A percentile compares a stretch with the other conserved stretches of the same genome.
phyloP scores from a whole-genome alignment of 768 basidiomycete genomes.

The Hygrocybe coccinea region DNA sequence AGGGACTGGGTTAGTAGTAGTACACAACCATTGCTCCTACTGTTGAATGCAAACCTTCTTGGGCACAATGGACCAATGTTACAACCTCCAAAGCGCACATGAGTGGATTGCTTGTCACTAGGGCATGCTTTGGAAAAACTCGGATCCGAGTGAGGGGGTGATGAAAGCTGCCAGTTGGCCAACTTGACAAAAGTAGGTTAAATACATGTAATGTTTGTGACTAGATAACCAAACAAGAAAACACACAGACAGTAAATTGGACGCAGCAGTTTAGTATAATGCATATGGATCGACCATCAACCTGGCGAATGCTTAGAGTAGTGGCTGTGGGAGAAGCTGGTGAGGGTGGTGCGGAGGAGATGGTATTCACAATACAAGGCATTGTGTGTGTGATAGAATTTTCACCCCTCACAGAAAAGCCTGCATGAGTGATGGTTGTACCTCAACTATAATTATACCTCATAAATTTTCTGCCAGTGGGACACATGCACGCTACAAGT shows the following conservation, averaged over 20 bases:
- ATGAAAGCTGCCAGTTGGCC: background rate
- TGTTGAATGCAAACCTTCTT: too few species aligned
- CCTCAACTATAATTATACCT: too few species aligned
- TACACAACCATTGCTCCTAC: too few species aligned
- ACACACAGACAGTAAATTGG: background rate
- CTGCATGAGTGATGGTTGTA: too few species aligned
- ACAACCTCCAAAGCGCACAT: background rate
- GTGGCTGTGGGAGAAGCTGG: too few species aligned
- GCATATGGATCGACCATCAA: background rate
- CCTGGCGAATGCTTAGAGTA: background rate
- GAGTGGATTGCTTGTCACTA: background rate
- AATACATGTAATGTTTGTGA: background rate
- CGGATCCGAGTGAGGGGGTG: background rate
- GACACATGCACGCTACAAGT: background rate
- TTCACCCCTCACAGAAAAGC: background rate
- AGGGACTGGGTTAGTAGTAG: too few species aligned
- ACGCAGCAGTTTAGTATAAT: background rate
- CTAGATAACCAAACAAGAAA: too few species aligned
- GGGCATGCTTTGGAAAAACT: background rate
- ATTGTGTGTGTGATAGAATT: background rate
- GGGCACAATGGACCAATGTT: background rate
- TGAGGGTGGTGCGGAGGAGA: background rate
- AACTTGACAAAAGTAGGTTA: background rate
- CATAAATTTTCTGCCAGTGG: background rate
- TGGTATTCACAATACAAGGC: background rate